Base-by-base conservation (phyloP, 306 rosid species). In the Cicer cuneatum region DNA sequence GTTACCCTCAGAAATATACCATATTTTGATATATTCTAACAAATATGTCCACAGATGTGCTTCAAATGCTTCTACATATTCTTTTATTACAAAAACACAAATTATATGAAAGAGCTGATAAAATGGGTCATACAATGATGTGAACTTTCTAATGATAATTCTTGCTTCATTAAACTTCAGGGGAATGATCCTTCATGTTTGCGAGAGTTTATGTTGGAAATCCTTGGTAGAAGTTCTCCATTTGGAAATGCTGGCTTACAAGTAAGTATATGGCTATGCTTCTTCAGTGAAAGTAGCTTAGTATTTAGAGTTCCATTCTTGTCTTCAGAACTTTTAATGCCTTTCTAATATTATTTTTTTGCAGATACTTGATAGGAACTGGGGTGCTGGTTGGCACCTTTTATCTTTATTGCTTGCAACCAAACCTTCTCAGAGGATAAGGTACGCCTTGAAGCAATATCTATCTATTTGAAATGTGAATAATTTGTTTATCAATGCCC, bases 321-420 rank as follows among this genome's bases (percentile, higher is more conserved):
- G 66, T 52, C 53, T 76, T 21, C 67, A 64, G 38, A 54, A 64
- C 73, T 15, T 68, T n/a, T 78, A 73, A 76, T 57, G 69, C 58
- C 40, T 48, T 54, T 46, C 69, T 80, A 42, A 69, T 57, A 40
- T 66, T 21, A 64, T 60, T 66, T 76, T 82, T 71, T 71, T 80
- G 65, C 86, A 94, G 98, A 94, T 94, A 75, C 97, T 94, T 77
- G 99, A 94, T 89, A 90, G 96, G 80, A 94, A 92, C 85, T 92
- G 95, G 97, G 99, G 97, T 68, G 95, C 97, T 33, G 99, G 99
- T 46, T 94, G 99, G 98, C 87, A 94, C 83, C 98, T 94, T 71
- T 83, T 94, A 46, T 91, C 96, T 41, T 78, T 85, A 71, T 85
- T 94, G 87, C 96, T 94, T 71, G 96, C 96, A 53, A 86, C 85